These are phyloP conservation scores for Neckera pumila DNA, from an alignment of 225 moss, liverwort and hornwort species.

Conservation along the genomic window DNA sequence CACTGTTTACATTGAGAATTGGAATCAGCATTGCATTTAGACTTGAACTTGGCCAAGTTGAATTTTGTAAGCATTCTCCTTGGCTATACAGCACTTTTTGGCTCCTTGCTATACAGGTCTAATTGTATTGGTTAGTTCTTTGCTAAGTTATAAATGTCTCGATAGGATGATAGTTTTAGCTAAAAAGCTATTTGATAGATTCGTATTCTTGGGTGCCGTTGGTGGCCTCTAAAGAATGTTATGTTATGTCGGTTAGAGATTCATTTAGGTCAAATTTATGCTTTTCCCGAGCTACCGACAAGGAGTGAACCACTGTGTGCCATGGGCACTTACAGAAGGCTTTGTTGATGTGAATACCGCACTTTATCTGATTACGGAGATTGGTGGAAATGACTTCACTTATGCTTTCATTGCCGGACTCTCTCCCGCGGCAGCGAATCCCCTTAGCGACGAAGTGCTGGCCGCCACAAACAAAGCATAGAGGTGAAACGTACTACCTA, in stretches of 20 bases:
- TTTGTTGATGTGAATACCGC: slow-evolving; percentile 5
- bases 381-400: slow-evolving; percentile 27
- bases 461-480: not conserved
- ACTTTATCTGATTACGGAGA: slow-evolving; percentile 19
- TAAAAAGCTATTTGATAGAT: not conserved
- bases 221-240: not conserved
- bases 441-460: not conserved
- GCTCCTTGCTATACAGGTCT: not conserved
- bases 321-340: not conserved
- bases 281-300: not conserved
- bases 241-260: not conserved
- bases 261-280: not conserved
- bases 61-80: not conserved
- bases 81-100: too few species aligned
- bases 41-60: not conserved
- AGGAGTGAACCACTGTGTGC: not conserved
- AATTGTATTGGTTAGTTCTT: too few species aligned
- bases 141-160: too few species aligned
- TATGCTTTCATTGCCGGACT: not conserved
- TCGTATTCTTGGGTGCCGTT: not conserved
- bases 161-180: not conserved
- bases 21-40: not conserved
- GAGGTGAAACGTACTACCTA: not conserved
- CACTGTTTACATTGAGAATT: not conserved
- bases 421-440: not conserved